Percentiles rank a stretch among this genome's conserved stretches.
phyloP scores from a whole-genome alignment of 345 rosid species.

The Eucalyptus cladocalyx region DNA sequence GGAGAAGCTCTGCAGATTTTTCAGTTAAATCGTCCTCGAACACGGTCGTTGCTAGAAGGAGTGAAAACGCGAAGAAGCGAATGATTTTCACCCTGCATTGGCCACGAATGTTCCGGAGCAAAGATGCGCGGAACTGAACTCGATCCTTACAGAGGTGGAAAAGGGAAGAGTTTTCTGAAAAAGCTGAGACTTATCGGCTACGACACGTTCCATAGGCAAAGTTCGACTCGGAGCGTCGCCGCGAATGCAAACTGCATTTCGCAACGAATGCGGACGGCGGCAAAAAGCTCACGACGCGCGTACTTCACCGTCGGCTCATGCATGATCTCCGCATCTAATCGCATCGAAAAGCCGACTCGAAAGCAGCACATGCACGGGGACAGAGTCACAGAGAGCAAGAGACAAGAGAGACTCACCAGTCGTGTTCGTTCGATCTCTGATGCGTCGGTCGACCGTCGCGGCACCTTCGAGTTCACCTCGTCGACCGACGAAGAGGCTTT shows the following conservation, averaged over 20 bases:
- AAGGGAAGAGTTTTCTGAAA: neutral
- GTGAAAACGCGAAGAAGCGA: neutral
- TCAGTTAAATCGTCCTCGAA: neutral
- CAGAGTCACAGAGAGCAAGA: neutral
- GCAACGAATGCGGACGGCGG: neutral
- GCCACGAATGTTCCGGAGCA: neutral
- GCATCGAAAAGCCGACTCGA: neutral
- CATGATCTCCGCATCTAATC: neutral
- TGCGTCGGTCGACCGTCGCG: neutral
- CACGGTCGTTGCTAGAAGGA: neutral
- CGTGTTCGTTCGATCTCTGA: neutral
- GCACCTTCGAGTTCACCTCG: neutral
- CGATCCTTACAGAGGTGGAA: accelerated
- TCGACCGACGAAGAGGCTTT: no score
- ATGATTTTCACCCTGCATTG: neutral
- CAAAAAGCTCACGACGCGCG: neutral
- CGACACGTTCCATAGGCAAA: neutral
- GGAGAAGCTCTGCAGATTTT: neutral
- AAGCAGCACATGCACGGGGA: neutral
- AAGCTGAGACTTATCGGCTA: neutral
- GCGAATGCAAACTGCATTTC: neutral
- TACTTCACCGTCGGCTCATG: neutral
- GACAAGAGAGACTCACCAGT: neutral
- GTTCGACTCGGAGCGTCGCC: neutral
- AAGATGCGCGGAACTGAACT: neutral